Conservation (phyloP, 768 basidiomycete genomes). For the Podaxis sp. region DNA sequence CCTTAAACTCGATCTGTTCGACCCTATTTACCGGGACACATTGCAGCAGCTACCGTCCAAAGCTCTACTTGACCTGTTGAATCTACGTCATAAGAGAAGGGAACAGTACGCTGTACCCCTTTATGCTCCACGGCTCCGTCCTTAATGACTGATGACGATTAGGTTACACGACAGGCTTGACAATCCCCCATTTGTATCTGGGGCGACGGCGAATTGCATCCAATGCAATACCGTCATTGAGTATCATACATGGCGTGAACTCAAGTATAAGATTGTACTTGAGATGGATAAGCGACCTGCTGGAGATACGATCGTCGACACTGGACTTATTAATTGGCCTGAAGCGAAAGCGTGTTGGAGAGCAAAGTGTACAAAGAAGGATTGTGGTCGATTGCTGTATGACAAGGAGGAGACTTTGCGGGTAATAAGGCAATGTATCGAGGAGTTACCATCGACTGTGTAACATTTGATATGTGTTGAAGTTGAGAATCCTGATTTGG, state of each 20-base stretch:
- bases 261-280: constrained; percentile 53
- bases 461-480: constrained; percentile 10
- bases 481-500: not conserved
- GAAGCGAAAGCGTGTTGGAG: constrained; percentile 64
- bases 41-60: constrained; percentile 48
- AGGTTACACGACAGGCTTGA: constrained; percentile 48
- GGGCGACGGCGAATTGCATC: constrained; percentile 46
- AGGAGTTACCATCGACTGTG: constrained; percentile 40
- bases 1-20: constrained; percentile 52
- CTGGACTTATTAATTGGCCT: constrained; percentile 52
- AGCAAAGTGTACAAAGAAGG: constrained; percentile 45
- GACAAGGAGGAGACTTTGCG: constrained; percentile 55
- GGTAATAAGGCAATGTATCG: constrained; percentile 53
- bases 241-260: constrained; percentile 64
- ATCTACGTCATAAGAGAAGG: constrained; percentile 53
- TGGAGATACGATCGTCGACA: constrained; percentile 54
- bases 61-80: constrained; percentile 54
- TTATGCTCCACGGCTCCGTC: not conserved
- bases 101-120: constrained; percentile 33
- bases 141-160: not conserved
- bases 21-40: constrained; percentile 40
- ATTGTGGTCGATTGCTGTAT: constrained; percentile 52
- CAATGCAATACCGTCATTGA: constrained; percentile 49
- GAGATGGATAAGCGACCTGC: constrained; percentile 62
- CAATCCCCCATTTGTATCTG: constrained; percentile 57